A percentile compares a stretch with the other conserved stretches of the same genome.
Conservation (phyloP, 768 basidiomycete species). For the Mycena chlorophos region DNA sequence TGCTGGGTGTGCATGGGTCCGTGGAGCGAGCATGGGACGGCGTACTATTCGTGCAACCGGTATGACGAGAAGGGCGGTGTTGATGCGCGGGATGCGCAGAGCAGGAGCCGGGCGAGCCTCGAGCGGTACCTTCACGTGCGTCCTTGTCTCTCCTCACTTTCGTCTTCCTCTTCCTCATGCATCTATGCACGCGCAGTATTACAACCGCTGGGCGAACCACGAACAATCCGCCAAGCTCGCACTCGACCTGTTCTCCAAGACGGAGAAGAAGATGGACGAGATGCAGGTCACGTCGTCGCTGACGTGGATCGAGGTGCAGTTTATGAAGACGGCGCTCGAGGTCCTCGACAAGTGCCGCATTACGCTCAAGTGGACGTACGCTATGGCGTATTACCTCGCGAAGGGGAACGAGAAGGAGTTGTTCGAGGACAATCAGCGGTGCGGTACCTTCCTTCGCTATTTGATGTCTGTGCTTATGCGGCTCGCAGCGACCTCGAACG, state of each 20-base stretch:
- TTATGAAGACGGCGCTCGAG: constrained; percentile 98
- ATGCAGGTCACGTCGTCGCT: constrained; percentile 92
- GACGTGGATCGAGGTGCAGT: constrained; percentile 97
- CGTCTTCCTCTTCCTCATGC: neutral
- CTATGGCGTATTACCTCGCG: constrained; percentile 96
- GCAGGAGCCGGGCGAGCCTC: constrained; percentile 83
- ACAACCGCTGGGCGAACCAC: constrained; percentile 99
- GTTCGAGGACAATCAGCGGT: constrained; percentile 97
- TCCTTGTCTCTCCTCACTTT: constrained; percentile 19
- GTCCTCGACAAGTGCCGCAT: constrained; percentile 85
- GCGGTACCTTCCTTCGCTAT: constrained; percentile 21
- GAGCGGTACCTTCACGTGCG: constrained; percentile 95
- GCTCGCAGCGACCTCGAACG: constrained; percentile 78
- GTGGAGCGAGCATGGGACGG: constrained; percentile 96
- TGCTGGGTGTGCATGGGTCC: constrained; percentile 99
- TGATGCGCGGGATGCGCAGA: constrained; percentile 90
- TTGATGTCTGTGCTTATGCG: neutral
- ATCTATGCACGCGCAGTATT: constrained; percentile 65
- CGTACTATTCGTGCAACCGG: constrained; percentile 97
- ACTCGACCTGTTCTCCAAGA: constrained; percentile 86
- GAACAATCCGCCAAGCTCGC: constrained; percentile 99
- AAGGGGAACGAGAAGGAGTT: constrained; percentile 91
- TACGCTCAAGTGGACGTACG: constrained; percentile 99
- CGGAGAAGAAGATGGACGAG: constrained; percentile 99
- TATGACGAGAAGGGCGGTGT: constrained; percentile 91